Percentiles rank a stretch among this genome's conserved stretches.
Conservation (phyloP, 208 protist species). For the Trypanosoma conorhini region DNA sequence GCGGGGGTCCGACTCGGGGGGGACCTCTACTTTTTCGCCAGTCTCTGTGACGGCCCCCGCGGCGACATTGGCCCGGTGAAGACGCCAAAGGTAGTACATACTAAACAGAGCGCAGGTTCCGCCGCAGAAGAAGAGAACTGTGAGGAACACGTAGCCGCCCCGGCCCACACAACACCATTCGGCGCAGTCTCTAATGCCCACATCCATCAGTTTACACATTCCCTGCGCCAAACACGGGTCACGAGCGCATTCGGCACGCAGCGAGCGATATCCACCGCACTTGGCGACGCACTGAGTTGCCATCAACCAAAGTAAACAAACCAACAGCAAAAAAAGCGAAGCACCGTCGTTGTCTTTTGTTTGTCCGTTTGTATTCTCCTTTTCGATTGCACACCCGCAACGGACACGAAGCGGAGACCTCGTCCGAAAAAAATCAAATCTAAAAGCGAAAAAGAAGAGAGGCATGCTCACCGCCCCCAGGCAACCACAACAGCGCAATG, state of each 20-base stretch:
- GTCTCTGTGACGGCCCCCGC: slow-evolving; percentile 55
- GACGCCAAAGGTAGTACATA: slow-evolving; percentile 72
- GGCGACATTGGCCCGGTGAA: slow-evolving; percentile 74
- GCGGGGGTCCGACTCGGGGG: slow-evolving; percentile 25
- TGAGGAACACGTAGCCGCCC: slow-evolving; percentile 71
- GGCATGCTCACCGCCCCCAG: neutral
- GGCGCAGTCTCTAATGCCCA: slow-evolving; percentile 51
- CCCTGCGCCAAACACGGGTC: slow-evolving; percentile 66
- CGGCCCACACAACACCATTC: slow-evolving; percentile 78
- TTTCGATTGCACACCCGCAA: slow-evolving; percentile 6
- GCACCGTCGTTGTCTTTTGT: neutral
- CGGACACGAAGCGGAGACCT: slow-evolving; percentile 24
- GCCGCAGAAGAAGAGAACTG: slow-evolving; percentile 73
- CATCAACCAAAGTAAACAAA: too few relatives aligned
- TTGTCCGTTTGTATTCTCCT: slow-evolving; percentile 28
- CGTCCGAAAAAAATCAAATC: slow-evolving; percentile 4
- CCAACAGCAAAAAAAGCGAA: too few relatives aligned
- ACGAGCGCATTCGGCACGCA: slow-evolving; percentile 72
- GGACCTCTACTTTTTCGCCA: slow-evolving; percentile 46
- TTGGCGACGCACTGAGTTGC: slow-evolving; percentile 43
- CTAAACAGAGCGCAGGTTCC: slow-evolving; percentile 65
- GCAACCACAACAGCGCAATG: neutral
- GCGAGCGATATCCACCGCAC: slow-evolving; percentile 65
- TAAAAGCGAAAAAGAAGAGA: neutral
- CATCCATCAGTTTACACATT: slow-evolving; percentile 63